Evolutionary conservation across 768 basidiomycete species (phyloP).

Genomic region (Austroboletus festivus): DNA sequence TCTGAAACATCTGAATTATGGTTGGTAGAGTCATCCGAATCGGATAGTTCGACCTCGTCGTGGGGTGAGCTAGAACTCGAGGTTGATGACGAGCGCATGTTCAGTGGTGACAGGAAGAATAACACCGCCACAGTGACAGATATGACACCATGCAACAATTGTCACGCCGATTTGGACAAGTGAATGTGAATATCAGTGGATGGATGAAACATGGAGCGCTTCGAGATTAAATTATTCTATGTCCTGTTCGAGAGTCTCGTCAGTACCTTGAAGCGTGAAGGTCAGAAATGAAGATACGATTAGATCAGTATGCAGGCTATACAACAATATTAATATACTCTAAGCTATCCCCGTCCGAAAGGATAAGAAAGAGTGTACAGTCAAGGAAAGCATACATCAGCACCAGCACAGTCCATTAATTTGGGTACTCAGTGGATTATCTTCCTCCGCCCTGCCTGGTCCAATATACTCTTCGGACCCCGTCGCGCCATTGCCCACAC

Average conservation of each 20-base stretch:
- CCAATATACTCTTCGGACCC: constrained; percentile 68
- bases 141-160: too few species aligned
- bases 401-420: background rate
- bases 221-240: too few species aligned
- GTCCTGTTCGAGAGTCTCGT: too few species aligned
- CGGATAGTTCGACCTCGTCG: constrained; percentile 17
- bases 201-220: too few species aligned
- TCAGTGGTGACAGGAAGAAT: too few species aligned
- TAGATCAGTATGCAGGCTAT: constrained; percentile 15
- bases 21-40: constrained; percentile 24
- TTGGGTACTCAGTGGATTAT: constrained; percentile 11
- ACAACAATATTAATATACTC: constrained; percentile 25
- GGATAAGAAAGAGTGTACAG: background rate
- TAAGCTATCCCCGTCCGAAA: constrained; percentile 15
- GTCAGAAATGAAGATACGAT: constrained; percentile 5
- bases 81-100: too few species aligned
- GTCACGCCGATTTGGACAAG: too few species aligned
- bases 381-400: constrained; percentile 1
- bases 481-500: constrained; percentile 76
- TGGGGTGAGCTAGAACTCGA: too few species aligned
- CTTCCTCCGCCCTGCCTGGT: constrained; percentile 38
- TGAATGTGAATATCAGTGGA: too few species aligned
- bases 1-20: constrained; percentile 25
- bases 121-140: too few species aligned
- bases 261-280: constrained; percentile 12